phyloP scores from a whole-genome alignment of 163 green algal genomes.

The Trebouxiophyceae sp. region DNA sequence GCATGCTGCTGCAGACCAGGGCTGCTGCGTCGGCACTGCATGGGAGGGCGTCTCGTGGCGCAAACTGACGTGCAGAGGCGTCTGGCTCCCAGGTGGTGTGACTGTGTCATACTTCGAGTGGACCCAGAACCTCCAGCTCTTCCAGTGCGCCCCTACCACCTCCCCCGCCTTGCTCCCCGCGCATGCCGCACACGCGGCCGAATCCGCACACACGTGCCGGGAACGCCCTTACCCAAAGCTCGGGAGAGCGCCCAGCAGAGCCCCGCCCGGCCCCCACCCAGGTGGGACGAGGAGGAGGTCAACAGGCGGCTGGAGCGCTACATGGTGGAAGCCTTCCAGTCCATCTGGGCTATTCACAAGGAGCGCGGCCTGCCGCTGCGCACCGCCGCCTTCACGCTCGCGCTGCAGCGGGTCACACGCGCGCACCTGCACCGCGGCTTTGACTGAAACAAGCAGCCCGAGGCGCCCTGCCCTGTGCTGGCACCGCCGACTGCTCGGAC shows the following conservation, averaged over 20 bases:
- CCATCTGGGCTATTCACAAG: slow-evolving; percentile 59
- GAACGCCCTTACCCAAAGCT: no score
- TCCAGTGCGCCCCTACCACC: not conserved
- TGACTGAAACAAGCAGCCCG: slow-evolving; percentile 41
- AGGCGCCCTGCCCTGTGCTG: no score
- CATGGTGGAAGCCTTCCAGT: slow-evolving; percentile 56
- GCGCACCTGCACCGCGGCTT: slow-evolving; percentile 80
- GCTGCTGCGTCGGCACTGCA: no score
- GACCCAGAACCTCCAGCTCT: slow-evolving; percentile 95
- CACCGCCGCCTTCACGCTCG: slow-evolving; percentile 77
- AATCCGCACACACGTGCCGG: no score
- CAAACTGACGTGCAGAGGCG: not conserved
- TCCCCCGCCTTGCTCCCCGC: no score
- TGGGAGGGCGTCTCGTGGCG: no score
- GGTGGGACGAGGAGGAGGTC: slow-evolving; percentile 67
- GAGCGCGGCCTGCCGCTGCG: slow-evolving; percentile 67
- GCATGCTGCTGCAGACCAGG: no score
- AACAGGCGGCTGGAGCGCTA: slow-evolving; percentile 73
- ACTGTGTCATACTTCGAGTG: slow-evolving; percentile 83
- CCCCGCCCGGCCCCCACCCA: no score
- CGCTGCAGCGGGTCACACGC: slow-evolving; percentile 74
- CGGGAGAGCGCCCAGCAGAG: no score
- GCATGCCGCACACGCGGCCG: no score
- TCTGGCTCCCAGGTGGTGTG: slow-evolving; percentile 57
- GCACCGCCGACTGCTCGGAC: no score